These are phyloP conservation scores for Leccinum discolor DNA, from an alignment of 1,284 basidiomycete species.

Conservation along the genomic window DNA sequence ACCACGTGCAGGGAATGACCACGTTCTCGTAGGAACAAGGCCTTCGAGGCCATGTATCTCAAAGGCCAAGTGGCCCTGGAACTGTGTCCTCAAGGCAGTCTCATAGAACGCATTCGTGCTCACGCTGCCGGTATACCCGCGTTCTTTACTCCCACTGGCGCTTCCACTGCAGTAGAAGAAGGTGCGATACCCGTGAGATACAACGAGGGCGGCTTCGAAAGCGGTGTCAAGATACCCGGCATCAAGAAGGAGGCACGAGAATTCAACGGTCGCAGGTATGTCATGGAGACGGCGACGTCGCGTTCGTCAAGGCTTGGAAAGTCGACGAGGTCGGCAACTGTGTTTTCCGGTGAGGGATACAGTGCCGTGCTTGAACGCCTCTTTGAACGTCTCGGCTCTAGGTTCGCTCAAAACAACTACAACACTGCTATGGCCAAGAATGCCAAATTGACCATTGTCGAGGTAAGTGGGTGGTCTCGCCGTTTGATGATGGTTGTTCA, in stretches of 20 bases:
- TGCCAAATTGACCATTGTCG: too few relatives aligned
- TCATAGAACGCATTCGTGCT: conserved; percentile 89
- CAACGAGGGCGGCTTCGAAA: conserved; percentile 64
- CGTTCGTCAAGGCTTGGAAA: conserved; percentile 94
- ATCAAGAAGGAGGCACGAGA: conserved; percentile 79
- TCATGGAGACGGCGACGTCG: conserved; percentile 90
- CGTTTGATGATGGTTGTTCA: too few relatives aligned
- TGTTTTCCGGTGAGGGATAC: conserved; percentile 67
- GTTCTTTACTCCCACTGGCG: conserved; percentile 95
- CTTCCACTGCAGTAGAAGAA: conserved; percentile 83
- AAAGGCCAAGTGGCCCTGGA: conserved; percentile 83
- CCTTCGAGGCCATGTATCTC: conserved; percentile 79
- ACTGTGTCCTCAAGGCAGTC: conserved; percentile 89
- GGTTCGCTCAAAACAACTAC: conserved; percentile 78
- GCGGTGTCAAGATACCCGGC: conserved; percentile 69
- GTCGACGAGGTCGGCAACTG: conserved; percentile 90
- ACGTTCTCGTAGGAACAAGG: conserved; percentile 62
- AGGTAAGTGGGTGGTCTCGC: too few relatives aligned
- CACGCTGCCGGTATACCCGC: conserved; percentile 96
- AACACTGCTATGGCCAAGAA: too few relatives aligned
- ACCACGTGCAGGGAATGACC: not conserved
- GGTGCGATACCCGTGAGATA: conserved; percentile 78
- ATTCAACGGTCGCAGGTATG: conserved; percentile 82
- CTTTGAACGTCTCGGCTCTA: conserved; percentile 27
- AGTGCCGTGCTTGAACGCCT: not conserved